Conservation (phyloP, 768 basidiomycete genomes). For the Suillus weaverae region DNA sequence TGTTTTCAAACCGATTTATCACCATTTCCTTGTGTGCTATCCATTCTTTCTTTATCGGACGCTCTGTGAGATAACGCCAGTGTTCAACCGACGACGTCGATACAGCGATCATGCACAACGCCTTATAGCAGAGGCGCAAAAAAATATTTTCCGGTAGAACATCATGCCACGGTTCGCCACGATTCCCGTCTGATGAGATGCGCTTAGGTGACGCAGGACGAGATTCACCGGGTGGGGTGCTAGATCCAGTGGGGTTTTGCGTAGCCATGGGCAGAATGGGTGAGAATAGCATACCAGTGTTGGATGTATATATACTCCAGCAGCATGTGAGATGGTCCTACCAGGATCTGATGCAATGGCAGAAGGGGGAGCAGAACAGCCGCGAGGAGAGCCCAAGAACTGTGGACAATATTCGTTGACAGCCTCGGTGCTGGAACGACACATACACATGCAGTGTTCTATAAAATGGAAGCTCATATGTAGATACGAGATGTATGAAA, state of each 20-base stretch:
- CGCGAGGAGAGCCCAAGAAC: not conserved
- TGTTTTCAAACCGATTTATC: not conserved
- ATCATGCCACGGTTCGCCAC: not conserved
- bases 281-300: not conserved
- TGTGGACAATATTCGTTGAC: not conserved
- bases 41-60: not conserved
- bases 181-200: too few relatives aligned
- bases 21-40: not conserved
- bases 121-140: not conserved
- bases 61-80: not conserved
- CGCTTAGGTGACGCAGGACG: not conserved
- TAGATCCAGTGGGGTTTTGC: not conserved
- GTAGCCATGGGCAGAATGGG: not conserved
- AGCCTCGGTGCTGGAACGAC: not conserved
- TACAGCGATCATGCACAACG: slow-evolving; percentile 1
- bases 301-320: not conserved
- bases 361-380: not conserved
- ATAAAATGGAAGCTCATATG: not conserved
- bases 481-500: not conserved
- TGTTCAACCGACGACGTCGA: not conserved
- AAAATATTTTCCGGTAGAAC: not conserved
- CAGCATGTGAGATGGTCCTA: not conserved
- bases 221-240: not conserved
- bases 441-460: not conserved
- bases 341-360: not conserved